These are phyloP conservation scores for Kentomonas sorsogonicus DNA, from an alignment of 208 protist genomes.

Conservation along the genomic window DNA sequence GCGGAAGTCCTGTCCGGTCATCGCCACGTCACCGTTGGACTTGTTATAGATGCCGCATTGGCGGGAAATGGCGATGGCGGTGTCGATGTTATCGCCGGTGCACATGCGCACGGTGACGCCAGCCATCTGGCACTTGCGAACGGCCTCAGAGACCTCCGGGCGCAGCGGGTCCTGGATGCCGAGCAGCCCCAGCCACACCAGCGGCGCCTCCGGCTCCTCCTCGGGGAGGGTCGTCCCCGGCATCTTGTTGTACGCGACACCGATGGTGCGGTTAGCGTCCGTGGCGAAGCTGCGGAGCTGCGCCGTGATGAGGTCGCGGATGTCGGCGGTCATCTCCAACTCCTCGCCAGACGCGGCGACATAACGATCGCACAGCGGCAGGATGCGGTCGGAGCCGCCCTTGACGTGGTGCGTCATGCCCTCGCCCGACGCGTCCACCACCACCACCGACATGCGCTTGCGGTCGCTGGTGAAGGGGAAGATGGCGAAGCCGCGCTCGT, in stretches of 20 bases:
- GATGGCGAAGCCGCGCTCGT: constrained; percentile 42
- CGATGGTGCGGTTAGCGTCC: constrained; percentile 80
- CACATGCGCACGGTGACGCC: constrained; percentile 96
- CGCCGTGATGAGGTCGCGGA: constrained; percentile 27
- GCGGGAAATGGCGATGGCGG: constrained; percentile 88
- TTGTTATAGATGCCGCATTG: constrained; percentile 89
- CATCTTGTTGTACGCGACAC: constrained; percentile 57
- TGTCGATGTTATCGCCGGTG: constrained; percentile 93
- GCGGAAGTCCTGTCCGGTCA: constrained; percentile 89
- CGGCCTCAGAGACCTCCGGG: constrained; percentile 89
- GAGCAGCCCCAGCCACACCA: constrained; percentile 92
- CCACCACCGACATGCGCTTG: constrained; percentile 85
- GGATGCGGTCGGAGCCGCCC: constrained; percentile 89
- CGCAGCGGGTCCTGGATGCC: constrained; percentile 94
- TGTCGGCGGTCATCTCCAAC: constrained; percentile 28
- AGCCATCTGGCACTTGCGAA: constrained; percentile 88
- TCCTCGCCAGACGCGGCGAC: constrained; percentile 44
- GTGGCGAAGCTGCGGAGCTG: constrained; percentile 46
- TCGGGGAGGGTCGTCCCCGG: constrained; percentile 27
- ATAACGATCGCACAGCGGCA: constrained; percentile 69
- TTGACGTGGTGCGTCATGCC: constrained; percentile 82
- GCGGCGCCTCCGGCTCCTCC: constrained; percentile 58
- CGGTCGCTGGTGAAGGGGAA: constrained; percentile 85
- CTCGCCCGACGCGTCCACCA: constrained; percentile 29
- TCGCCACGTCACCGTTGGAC: constrained; percentile 56